Conservation (phyloP, 2,329 filamentous ascomycete genomes). For the Juglanconis oblonga region DNA sequence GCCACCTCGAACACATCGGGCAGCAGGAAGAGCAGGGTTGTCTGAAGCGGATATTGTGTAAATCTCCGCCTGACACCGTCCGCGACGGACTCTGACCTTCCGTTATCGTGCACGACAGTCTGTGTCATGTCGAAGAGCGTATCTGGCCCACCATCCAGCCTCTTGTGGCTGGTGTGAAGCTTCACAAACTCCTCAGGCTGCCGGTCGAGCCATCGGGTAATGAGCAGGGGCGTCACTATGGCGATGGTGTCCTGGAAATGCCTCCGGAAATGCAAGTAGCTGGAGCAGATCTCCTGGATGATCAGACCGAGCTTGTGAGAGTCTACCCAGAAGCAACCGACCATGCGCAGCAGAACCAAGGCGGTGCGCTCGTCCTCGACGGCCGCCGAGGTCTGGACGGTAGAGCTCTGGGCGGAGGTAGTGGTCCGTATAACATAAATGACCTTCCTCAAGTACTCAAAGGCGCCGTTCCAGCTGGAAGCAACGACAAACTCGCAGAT, state of each 20-base stretch:
- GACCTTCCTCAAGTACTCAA: constrained; percentile 55
- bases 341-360: constrained; percentile 54
- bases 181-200: constrained; percentile 63
- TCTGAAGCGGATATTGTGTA: constrained; percentile 61
- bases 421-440: constrained; percentile 49
- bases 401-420: constrained; percentile 35
- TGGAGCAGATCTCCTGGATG: constrained; percentile 65
- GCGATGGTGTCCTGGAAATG: constrained; percentile 63
- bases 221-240: constrained; percentile 59
- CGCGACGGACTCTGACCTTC: constrained; percentile 26
- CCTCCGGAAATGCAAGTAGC: constrained; percentile 64
- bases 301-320: constrained; percentile 57
- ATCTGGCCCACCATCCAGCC: constrained; percentile 64
- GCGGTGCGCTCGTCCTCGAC: constrained; percentile 51
- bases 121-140: constrained; percentile 69
- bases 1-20: constrained; percentile 70
- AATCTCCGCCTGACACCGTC: constrained; percentile 56
- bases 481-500: constrained; percentile 64
- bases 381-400: constrained; percentile 34
- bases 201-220: constrained; percentile 64
- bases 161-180: constrained; percentile 57
- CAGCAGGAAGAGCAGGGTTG: constrained; percentile 58
- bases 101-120: constrained; percentile 37
- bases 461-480: constrained; percentile 59
- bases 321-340: constrained; percentile 65